A percentile compares a stretch with the other conserved stretches of the same genome.
phyloP scores from a whole-genome alignment of 108 stramenopile genomes.

The Stephanodiscus minutulus region DNA sequence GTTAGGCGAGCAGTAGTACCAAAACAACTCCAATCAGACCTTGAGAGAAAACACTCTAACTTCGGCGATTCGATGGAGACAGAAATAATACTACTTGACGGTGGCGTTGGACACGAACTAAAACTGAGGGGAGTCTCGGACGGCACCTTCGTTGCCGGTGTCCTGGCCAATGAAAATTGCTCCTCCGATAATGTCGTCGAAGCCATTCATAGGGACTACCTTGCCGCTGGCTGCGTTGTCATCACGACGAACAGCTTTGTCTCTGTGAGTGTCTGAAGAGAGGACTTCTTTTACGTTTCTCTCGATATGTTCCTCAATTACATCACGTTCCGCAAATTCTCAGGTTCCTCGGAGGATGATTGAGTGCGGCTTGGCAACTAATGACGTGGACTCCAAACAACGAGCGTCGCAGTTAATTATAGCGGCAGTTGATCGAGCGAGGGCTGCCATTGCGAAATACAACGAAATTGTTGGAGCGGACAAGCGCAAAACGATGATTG shows the following conservation, averaged over 20 bases:
- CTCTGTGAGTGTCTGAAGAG: slow-evolving; percentile 12
- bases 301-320: neutral
- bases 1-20: no score
- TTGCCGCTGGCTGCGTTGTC: slow-evolving; percentile 44
- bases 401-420: slow-evolving; percentile 27
- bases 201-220: slow-evolving; percentile 40
- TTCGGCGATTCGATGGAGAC: neutral
- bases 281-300: neutral
- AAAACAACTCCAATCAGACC: no score
- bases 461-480: neutral
- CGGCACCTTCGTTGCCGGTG: slow-evolving; percentile 44
- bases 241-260: slow-evolving; percentile 58
- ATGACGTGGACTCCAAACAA: slow-evolving; percentile 7
- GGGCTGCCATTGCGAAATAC: slow-evolving; percentile 25
- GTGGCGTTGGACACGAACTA: slow-evolving; percentile 52
- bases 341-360: slow-evolving; percentile 41
- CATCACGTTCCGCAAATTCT: neutral
- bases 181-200: slow-evolving; percentile 18
- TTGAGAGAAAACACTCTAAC: neutral
- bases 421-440: slow-evolving; percentile 47
- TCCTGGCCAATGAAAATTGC: slow-evolving; percentile 44
- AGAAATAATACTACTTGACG: slow-evolving; percentile 19
- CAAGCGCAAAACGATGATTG: slow-evolving; percentile 25
- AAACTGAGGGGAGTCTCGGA: slow-evolving; percentile 41
- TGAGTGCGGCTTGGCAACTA: slow-evolving; percentile 33